phyloP scores from a whole-genome alignment of 1,284 basidiomycete species.

The Puccinia sorghi region DNA sequence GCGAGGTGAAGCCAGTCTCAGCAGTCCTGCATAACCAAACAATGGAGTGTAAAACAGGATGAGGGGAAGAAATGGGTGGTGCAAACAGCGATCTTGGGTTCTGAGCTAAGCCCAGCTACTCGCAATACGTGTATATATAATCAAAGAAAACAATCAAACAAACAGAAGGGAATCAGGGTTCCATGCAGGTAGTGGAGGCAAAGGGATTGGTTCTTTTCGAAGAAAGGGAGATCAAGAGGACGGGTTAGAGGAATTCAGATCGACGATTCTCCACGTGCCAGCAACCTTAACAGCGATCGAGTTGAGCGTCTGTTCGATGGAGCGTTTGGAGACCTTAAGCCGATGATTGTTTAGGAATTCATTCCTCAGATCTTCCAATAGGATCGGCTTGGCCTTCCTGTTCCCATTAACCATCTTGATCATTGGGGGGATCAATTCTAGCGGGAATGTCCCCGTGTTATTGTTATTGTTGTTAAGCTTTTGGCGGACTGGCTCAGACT shows the following conservation, averaged over 20 bases:
- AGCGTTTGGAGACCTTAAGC: constrained; percentile 30
- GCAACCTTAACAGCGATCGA: constrained; percentile 21
- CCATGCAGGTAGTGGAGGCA: too few species aligned
- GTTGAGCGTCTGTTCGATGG: constrained; percentile 34
- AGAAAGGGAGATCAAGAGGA: neutral
- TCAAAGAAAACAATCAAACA: too few species aligned
- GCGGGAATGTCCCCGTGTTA: neutral
- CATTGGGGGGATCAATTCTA: constrained; percentile 16
- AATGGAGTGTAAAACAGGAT: too few species aligned
- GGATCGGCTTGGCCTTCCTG: constrained; percentile 26
- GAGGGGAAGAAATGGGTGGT: too few species aligned
- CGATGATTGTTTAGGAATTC: constrained; percentile 12
- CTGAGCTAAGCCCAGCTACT: too few species aligned
- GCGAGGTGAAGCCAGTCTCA: too few species aligned
- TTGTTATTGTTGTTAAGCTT: neutral
- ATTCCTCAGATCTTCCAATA: constrained; percentile 33
- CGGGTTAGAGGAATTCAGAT: neutral
- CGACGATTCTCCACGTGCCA: constrained; percentile 32
- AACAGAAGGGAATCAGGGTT: too few species aligned
- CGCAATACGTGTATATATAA: too few species aligned
- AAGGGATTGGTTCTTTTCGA: too few species aligned
- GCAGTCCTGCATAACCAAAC: too few species aligned
- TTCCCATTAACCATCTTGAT: constrained; percentile 31
- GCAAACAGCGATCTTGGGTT: too few species aligned
- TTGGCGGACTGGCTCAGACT: neutral